Percentiles rank a stretch among this genome's conserved stretches.
phyloP scores from a whole-genome alignment of 140 eudicot genomes.

The Anethum foeniculum region DNA sequence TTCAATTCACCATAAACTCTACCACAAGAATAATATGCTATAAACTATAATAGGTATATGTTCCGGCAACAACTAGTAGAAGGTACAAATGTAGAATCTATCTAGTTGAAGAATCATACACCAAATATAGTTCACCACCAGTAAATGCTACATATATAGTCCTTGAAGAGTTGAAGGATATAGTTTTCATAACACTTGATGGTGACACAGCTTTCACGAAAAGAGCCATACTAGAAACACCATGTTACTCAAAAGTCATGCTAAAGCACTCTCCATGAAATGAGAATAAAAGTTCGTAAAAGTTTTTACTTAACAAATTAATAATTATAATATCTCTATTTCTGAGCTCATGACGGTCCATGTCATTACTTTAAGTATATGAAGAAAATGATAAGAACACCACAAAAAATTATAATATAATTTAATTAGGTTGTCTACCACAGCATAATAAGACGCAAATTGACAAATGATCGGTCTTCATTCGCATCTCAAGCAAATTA shows the following conservation, averaged over 20 bases:
- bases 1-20: not conserved
- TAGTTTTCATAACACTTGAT: not conserved
- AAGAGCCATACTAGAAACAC: not conserved
- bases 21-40: not conserved
- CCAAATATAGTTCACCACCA: not conserved
- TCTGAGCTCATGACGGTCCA: slow-evolving; percentile 2
- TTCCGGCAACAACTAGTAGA: not conserved
- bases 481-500: not conserved
- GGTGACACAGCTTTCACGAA: not conserved
- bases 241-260: not conserved
- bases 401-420: not conserved
- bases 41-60: not conserved
- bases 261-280: not conserved
- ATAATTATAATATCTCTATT: not conserved
- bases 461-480: not conserved
- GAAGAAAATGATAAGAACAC: not conserved
- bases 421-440: not conserved
- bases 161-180: not conserved
- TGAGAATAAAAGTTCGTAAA: not conserved
- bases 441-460: not conserved
- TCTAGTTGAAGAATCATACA: not conserved
- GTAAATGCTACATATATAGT: not conserved
- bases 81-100: not conserved
- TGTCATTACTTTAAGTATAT: not conserved
- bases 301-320: not conserved